Evolutionary conservation across 371 early-diverging fungal species (phyloP), one percentile per base, ranked within the genome.

Genomic region (Apophysomyces variabilis): DNA sequence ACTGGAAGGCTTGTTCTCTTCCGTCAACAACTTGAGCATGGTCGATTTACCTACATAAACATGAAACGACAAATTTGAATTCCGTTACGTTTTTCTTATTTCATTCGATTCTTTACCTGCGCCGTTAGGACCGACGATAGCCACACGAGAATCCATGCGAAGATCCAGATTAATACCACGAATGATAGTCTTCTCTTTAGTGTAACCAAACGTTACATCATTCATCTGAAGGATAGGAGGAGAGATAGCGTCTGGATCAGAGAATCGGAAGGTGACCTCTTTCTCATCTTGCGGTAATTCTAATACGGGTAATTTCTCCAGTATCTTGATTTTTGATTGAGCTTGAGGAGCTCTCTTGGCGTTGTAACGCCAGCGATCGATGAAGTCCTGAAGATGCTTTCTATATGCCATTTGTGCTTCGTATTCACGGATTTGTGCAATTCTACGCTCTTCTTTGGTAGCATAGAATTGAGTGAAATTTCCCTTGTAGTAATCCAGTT

Each of bases 321-420:
- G 83, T 66, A 98, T 93, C 86, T 99, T 99, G 76, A 99, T 90
- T 82, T 95, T 98, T 70, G 89, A 91, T 83, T 99, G 99, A 9
- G 98, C 99, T 79, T 98, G 98, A 35, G 98, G 92, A 21, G 98
- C 96, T 63, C 98, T 87, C 71, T 97, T 98, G 47, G 99, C 98
- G 83, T 98, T 99, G 80, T 95, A 98, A 73, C 99, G 86, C 96
- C 99, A 99, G 57, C 98, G 90, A 75, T 99, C 99, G 68, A 99
- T 96, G 74, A 98, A 99, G 38, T 93, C 97, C 76, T 98, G 95
- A 68, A 97, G 78, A 80, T 97, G 97, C 69, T 94, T 89, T 21
- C 96, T 91, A 72, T 95, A 93, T 76, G 92, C 89, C 78, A 95
- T 77, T 83, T 99, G 96, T 62, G 95, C 84, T 85, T 98, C 95